Evolutionary conservation across 768 basidiomycete genomes (phyloP), one percentile per base, ranked within the genome.

Genomic region (Tephrocybe rancida): DNA sequence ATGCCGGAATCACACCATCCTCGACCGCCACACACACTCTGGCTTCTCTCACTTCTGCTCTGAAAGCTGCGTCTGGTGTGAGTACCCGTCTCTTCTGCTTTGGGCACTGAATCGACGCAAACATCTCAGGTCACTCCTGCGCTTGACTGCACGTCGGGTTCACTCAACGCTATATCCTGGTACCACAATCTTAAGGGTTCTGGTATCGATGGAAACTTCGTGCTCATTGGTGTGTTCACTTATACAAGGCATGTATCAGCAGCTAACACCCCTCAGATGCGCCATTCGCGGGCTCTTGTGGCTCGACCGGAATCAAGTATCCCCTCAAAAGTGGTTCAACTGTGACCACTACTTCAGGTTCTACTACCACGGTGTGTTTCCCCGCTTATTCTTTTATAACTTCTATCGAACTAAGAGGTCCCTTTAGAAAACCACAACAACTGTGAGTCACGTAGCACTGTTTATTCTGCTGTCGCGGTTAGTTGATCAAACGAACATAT

Each of bases 1-100:
- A 78, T 19, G 85, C 78, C n/a, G 90, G 90, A 22, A 93, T 94
- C 60, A 82, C 80, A 3, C 92, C 92, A 11, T 79, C 78, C n/a
- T 69, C 73, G 2, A 73, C 68, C 55, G 64, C 70, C 59, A 88
- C 87, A 0, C 84, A 84, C 65, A 82, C 82, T 0, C 75, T 88
- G 16, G 70, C 80, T 13, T 63, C 74, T 9, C 63, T 90, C 42
- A 74, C 75, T 10, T 64, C 75, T 32, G 88, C 87, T 2, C 70
- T 91, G 44, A 73, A 79, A 65, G 50, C 70, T 10, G 83, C 75
- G 29, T 81, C 79, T 4, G 84, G 81, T 26, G 86, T 82, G 34
- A 50, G 67, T 54, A 27, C 10, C 13, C 5, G 24, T 13, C 18
- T 16, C 6, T 6, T 30, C 8, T 38, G 4, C 13, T 5, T 18